phyloP scores from a whole-genome alignment of 2,329 filamentous ascomycete genomes.

The Diaporthe helianthi region DNA sequence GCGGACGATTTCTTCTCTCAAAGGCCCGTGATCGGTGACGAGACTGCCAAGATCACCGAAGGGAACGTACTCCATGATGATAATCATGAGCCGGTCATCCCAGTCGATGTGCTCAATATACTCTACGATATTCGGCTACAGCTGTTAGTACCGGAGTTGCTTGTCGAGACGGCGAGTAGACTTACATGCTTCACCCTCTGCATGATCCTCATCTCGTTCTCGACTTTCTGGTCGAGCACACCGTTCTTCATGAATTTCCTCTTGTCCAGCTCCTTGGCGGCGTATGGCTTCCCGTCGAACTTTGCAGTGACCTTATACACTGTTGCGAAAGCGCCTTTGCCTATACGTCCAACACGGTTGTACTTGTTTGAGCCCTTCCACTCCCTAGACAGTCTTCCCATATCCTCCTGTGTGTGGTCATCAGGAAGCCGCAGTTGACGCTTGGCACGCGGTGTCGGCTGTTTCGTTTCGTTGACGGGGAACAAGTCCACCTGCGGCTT shows the following conservation, averaged over 20 bases:
- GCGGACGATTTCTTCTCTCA: constrained; percentile 74
- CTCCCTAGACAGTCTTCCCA: constrained; percentile 58
- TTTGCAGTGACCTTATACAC: constrained; percentile 91
- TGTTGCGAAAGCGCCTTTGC: constrained; percentile 92
- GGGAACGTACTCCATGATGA: constrained; percentile 93
- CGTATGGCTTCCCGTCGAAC: constrained; percentile 81
- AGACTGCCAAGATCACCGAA: constrained; percentile 83
- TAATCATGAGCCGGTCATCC: constrained; percentile 84
- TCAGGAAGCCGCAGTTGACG: constrained; percentile 22
- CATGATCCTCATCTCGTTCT: constrained; percentile 99
- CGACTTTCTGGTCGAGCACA: constrained; percentile 85
- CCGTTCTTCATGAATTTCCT: constrained; percentile 92
- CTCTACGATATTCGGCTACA: constrained; percentile 83
- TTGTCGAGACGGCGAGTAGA: constrained; percentile 30
- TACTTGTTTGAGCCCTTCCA: constrained; percentile 89
- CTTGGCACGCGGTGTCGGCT: constrained; percentile 6
- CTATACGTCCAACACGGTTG: constrained; percentile 81
- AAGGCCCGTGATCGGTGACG: constrained; percentile 64
- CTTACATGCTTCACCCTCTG: constrained; percentile 80
- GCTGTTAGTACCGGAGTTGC: constrained; percentile 35
- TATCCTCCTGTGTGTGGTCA: constrained; percentile 45
- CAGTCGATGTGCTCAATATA: constrained; percentile 90
- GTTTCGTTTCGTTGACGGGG: constrained; percentile 33
- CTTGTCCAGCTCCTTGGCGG: constrained; percentile 95
- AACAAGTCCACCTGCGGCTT: constrained; percentile 42